Evolutionary conservation across 306 rosid genomes (phyloP).

Genomic region (Sophora flavescens): DNA sequence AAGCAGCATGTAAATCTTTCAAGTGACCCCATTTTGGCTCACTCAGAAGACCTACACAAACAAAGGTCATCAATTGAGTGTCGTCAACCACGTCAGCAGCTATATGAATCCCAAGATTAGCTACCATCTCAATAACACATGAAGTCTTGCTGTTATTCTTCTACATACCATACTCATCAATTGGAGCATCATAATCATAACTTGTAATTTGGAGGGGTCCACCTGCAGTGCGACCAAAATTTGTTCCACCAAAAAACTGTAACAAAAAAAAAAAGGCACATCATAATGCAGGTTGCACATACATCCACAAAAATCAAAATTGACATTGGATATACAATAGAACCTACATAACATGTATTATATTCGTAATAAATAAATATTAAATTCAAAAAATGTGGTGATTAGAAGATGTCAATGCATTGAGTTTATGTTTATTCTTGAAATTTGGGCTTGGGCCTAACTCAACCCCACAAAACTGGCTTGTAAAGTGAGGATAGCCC

Average conservation of each 20-base stretch:
- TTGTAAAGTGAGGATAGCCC: too few relatives aligned
- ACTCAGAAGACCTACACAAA: conserved; percentile 72
- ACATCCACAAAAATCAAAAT: conserved; percentile 30
- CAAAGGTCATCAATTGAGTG: conserved; percentile 33
- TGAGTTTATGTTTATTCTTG: neutral
- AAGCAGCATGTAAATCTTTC: conserved; percentile 91
- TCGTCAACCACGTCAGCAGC: conserved; percentile 39
- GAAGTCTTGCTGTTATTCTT: conserved; percentile 26
- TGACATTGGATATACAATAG: too few relatives aligned
- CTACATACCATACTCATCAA: conserved; percentile 90
- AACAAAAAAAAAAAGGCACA: conserved; percentile 45
- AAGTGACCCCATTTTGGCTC: conserved; percentile 99
- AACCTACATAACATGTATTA: too few relatives aligned
- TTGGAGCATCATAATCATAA: conserved; percentile 98
- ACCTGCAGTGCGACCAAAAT: conserved; percentile 96
- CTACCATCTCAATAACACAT: conserved; percentile 36
- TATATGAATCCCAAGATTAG: conserved; percentile 34
- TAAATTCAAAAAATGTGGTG: neutral
- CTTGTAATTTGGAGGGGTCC: conserved; percentile 96
- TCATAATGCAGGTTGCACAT: conserved; percentile 47
- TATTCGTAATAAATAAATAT: too few relatives aligned
- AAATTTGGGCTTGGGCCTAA: too few relatives aligned
- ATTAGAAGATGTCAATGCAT: conserved; percentile 27
- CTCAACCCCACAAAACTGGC: too few relatives aligned
- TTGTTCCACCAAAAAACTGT: conserved; percentile 97